A percentile compares a stretch with the other conserved stretches of the same genome.
Conservation (phyloP, 345 rosid species). For the Trapa incisa region DNA sequence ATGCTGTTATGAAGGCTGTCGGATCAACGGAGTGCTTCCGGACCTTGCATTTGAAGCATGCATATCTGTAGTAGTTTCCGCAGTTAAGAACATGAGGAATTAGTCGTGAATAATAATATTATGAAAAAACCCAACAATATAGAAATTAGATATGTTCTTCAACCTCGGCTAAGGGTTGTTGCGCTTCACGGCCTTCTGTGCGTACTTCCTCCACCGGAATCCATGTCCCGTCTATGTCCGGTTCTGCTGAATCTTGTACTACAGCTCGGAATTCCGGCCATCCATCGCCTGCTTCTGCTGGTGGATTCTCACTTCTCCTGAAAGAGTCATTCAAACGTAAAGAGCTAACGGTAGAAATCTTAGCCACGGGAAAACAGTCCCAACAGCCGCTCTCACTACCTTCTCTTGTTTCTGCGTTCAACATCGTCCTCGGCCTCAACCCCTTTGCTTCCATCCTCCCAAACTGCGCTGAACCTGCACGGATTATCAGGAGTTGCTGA, state of each 20-base stretch:
- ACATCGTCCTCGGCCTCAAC: slow-evolving; percentile 39
- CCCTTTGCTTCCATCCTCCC: slow-evolving; percentile 48
- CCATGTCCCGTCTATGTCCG: slow-evolving; percentile 74
- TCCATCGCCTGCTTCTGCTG: slow-evolving; percentile 36
- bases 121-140: background rate
- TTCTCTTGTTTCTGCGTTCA: slow-evolving; percentile 57
- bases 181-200: slow-evolving; percentile 93
- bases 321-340: background rate
- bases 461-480: slow-evolving; percentile 46
- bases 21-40: slow-evolving; percentile 92
- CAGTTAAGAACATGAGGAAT: background rate
- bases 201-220: slow-evolving; percentile 97
- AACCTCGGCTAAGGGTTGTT: slow-evolving; percentile 77
- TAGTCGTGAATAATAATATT: background rate
- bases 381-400: slow-evolving; percentile 20
- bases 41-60: slow-evolving; percentile 67
- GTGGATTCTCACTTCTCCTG: slow-evolving; percentile 53
- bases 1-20: slow-evolving; percentile 72
- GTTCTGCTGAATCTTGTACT: slow-evolving; percentile 42
- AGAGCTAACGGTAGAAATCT: background rate
- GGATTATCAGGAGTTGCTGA: slow-evolving; percentile 39
- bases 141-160: background rate
- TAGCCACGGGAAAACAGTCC: background rate
- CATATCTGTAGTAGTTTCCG: slow-evolving; percentile 94
- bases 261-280: slow-evolving; percentile 25